Conservation (phyloP, 108 stramenopile species). For the Cyclostephanos invisitatus region DNA sequence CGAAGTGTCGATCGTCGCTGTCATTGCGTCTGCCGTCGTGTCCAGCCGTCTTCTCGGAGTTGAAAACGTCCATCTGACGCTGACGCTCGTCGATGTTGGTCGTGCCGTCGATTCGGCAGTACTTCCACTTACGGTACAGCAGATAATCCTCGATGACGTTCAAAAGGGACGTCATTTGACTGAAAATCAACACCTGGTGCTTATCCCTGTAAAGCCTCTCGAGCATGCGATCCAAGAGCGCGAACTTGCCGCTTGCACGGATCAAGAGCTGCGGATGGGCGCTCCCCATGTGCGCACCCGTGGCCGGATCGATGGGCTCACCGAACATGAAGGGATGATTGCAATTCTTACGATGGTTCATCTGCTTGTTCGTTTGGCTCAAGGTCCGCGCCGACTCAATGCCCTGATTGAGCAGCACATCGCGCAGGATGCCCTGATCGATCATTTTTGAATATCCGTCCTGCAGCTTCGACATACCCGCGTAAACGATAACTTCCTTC, state of each 20-base stretch:
- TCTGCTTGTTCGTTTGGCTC: conserved; percentile 92
- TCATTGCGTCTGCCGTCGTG: conserved; percentile 64
- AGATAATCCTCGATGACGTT: conserved; percentile 97
- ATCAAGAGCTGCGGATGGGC: conserved; percentile 88
- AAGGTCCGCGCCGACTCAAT: conserved; percentile 71
- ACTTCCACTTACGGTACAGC: conserved; percentile 78
- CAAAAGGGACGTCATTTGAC: conserved; percentile 95
- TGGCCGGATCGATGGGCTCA: conserved; percentile 86
- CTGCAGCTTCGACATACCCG: conserved; percentile 92
- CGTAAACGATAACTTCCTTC: conserved; percentile 96
- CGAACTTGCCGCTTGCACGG: conserved; percentile 95
- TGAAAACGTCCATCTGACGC: conserved; percentile 92
- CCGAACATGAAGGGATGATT: conserved; percentile 98
- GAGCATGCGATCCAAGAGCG: conserved; percentile 96
- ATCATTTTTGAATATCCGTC: conserved; percentile 78
- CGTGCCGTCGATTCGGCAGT: conserved; percentile 95
- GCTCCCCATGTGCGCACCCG: conserved; percentile 80
- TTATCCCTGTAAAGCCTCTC: conserved; percentile 87
- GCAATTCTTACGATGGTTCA: conserved; percentile 96
- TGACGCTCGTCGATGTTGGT: conserved; percentile 97
- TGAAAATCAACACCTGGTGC: conserved; percentile 98
- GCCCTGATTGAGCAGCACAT: conserved; percentile 72
- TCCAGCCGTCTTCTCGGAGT: conserved; percentile 82
- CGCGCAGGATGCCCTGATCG: conserved; percentile 77
- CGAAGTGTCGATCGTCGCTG: conserved; percentile 81